Percentiles rank a stretch among this genome's conserved stretches.
phyloP scores from a whole-genome alignment of 2,329 filamentous ascomycete species.

The Trichophaea hybrida region DNA sequence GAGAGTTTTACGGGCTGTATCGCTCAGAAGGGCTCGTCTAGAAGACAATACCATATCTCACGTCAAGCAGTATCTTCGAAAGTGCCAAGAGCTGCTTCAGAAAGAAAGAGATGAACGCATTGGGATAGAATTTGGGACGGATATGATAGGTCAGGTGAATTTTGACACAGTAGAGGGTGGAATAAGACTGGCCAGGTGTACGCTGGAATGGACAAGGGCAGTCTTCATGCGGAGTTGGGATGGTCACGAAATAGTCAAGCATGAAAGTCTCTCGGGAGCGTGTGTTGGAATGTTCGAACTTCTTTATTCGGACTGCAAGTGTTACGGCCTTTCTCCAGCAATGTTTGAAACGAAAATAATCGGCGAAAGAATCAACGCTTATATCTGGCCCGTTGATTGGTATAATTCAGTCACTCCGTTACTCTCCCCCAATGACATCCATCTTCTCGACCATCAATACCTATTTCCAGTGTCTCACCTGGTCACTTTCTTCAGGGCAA shows the following conservation, averaged over 20 bases:
- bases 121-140: constrained; percentile 27
- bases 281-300: constrained; percentile 59
- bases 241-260: constrained; percentile 53
- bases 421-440: constrained; percentile 44
- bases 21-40: neutral
- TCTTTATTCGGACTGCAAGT: constrained; percentile 54
- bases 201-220: constrained; percentile 56
- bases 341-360: constrained; percentile 65
- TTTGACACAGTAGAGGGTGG: constrained; percentile 40
- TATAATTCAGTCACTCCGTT: constrained; percentile 35
- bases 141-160: constrained; percentile 43
- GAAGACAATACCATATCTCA: neutral
- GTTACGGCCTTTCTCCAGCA: constrained; percentile 49
- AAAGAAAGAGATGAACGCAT: constrained; percentile 8
- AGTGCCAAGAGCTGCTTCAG: constrained; percentile 10
- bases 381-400: constrained; percentile 63
- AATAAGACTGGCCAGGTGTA: constrained; percentile 29
- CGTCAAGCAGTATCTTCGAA: constrained; percentile 21
- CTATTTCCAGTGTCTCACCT: constrained; percentile 60
- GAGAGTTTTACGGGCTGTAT: constrained; percentile 12
- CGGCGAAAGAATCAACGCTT: constrained; percentile 57
- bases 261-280: constrained; percentile 58
- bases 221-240: constrained; percentile 71
- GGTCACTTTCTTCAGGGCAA: constrained; percentile 70
- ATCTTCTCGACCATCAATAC: constrained; percentile 68